phyloP scores from a whole-genome alignment of 1,284 basidiomycete genomes.

The Ganoderma resinaceum region DNA sequence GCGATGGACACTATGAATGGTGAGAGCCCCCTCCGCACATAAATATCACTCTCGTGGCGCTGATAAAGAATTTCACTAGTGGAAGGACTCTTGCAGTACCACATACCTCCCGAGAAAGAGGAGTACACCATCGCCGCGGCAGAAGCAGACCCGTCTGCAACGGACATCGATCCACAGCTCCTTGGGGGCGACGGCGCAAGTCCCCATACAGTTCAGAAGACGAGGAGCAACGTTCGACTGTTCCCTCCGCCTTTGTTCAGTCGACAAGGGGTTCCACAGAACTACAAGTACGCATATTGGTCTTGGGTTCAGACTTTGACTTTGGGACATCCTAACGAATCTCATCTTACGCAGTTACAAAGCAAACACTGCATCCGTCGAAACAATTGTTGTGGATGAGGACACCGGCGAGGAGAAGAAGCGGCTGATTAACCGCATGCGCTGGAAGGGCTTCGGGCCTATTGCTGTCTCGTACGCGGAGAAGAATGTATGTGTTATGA shows the following conservation, averaged over 20 bases:
- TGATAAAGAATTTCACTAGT: constrained; percentile 50
- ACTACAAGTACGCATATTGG: constrained; percentile 68
- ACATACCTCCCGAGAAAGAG: constrained; percentile 70
- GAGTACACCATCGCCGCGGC: constrained; percentile 52
- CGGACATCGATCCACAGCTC: constrained; percentile 47
- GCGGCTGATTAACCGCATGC: constrained; percentile 78
- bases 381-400: constrained; percentile 68
- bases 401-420: constrained; percentile 84
- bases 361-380: constrained; percentile 75
- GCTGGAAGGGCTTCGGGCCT: constrained; percentile 82
- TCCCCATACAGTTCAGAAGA: not conserved
- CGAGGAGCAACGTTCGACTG: constrained; percentile 65
- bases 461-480: constrained; percentile 75
- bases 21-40: constrained; percentile 41
- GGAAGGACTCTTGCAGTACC: constrained; percentile 73
- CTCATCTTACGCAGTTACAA: constrained; percentile 64
- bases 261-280: constrained; percentile 76
- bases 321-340: not conserved
- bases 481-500: constrained; percentile 48
- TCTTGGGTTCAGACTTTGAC: not conserved
- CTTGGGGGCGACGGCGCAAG: constrained; percentile 18
- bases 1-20: constrained; percentile 86
- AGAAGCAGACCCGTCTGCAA: constrained; percentile 35
- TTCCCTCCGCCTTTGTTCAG: constrained; percentile 89
- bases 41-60: not conserved